A percentile compares a stretch with the other conserved stretches of the same genome.
phyloP scores from a whole-genome alignment of 2,329 filamentous ascomycete species.

The Sphaerulina vaccinii region DNA sequence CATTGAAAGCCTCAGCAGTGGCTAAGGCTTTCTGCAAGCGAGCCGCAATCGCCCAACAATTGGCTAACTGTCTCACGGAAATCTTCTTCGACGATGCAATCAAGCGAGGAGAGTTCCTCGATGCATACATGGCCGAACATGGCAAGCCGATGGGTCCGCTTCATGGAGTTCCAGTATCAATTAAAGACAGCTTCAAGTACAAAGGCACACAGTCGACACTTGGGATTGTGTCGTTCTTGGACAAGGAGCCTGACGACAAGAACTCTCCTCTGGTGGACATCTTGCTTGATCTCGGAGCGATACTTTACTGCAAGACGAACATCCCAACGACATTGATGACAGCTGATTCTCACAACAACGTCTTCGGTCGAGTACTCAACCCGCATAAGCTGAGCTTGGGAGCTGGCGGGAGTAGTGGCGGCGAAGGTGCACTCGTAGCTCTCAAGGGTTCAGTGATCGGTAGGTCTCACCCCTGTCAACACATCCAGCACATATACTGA shows the following conservation, averaged over 20 bases:
- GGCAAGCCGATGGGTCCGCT: conserved; percentile 26
- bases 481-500: not conserved
- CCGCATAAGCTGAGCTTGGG: conserved; percentile 61
- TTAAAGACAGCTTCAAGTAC: conserved; percentile 64
- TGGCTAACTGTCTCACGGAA: conserved; percentile 34
- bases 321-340: conserved; percentile 48
- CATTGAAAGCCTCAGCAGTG: conserved; percentile 15
- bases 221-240: conserved; percentile 53
- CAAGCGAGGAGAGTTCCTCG: conserved; percentile 27
- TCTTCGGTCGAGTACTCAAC: conserved; percentile 55
- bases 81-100: conserved; percentile 46
- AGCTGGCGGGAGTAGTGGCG: conserved; percentile 65
- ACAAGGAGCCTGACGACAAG: conserved; percentile 27
- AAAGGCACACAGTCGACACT: conserved; percentile 58
- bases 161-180: conserved; percentile 55
- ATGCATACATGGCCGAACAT: conserved; percentile 25
- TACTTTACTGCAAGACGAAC: conserved; percentile 56
- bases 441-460: conserved; percentile 58
- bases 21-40: conserved; percentile 47
- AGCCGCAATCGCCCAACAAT: conserved; percentile 43
- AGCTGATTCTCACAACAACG: conserved; percentile 34
- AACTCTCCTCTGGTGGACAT: conserved; percentile 41
- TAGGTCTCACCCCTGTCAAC: not conserved
- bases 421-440: conserved; percentile 61
- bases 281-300: conserved; percentile 45